Percentiles rank a stretch among this genome's conserved stretches.
Conservation (phyloP, 441 rosid genomes). For the Adansonia madagascariensis region DNA sequence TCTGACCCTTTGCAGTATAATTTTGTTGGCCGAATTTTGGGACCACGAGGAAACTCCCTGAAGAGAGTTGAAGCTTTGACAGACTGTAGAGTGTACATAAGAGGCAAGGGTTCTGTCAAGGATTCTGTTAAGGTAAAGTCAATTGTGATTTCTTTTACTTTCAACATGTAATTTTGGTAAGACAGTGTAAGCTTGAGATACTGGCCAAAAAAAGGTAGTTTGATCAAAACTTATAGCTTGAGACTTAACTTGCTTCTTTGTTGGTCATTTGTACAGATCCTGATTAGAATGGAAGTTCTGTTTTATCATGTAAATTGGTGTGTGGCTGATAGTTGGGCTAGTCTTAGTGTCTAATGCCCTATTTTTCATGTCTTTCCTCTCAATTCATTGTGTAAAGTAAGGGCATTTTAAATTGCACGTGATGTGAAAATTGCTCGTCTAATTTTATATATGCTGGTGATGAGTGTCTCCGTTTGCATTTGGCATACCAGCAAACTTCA, state of each 20-base stretch:
- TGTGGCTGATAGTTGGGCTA: not conserved
- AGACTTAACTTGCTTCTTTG: too few species aligned
- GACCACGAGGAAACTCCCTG: constrained; percentile 95
- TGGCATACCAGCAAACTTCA: not conserved
- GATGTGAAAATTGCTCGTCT: constrained; percentile 34
- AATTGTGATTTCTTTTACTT: not conserved
- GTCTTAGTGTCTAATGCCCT: not conserved
- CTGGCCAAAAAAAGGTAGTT: too few species aligned
- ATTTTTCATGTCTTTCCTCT: constrained; percentile 6
- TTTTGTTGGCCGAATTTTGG: constrained; percentile 93
- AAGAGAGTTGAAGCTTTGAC: constrained; percentile 89
- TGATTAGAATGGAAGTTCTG: not conserved
- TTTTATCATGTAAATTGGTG: constrained; percentile 1
- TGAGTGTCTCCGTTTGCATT: constrained; percentile 32
- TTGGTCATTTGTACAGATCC: too few species aligned
- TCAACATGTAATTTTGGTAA: too few species aligned
- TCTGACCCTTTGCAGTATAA: constrained; percentile 63
- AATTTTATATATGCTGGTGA: constrained; percentile 28
- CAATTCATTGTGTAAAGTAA: constrained; percentile 13
- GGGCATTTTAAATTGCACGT: constrained; percentile 37
- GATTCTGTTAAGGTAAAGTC: constrained; percentile 77
- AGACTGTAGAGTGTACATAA: constrained; percentile 81
- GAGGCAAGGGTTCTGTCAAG: constrained; percentile 94
- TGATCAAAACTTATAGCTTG: too few species aligned
- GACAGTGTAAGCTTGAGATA: too few species aligned